Evolutionary conservation across 176 grass and related monocot genomes (phyloP).

Genomic region (Musa beccarii): DNA sequence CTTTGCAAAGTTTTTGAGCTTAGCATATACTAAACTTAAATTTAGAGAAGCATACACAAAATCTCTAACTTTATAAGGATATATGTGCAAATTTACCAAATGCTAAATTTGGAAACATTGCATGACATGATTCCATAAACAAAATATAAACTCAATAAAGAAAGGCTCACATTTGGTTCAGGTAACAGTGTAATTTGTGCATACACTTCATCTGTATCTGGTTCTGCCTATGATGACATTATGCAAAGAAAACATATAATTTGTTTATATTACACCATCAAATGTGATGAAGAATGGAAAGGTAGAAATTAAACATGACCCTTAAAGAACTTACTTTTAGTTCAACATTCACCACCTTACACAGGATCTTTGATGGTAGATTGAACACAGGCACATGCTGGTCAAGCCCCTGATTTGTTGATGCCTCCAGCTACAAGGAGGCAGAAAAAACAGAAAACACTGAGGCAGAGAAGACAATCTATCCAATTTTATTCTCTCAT

Average conservation of each 20-base stretch:
- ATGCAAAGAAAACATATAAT: background rate
- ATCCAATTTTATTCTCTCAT: background rate
- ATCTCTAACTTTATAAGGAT: no score
- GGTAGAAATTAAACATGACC: background rate
- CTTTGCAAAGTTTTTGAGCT: no score
- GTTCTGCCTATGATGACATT: conserved; percentile 53
- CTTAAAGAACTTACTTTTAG: conserved; percentile 45
- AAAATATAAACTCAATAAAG: conserved; percentile 8
- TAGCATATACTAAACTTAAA: no score
- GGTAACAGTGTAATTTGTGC: conserved; percentile 88
- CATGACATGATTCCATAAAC: background rate
- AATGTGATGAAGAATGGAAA: conserved; percentile 11
- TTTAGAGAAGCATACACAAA: no score
- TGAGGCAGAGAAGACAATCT: background rate
- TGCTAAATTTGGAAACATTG: background rate
- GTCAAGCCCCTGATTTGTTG: conserved; percentile 74
- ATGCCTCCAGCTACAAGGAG: conserved; percentile 62
- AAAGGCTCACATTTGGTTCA: conserved; percentile 57
- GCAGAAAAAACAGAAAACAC: background rate
- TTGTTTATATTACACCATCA: background rate
- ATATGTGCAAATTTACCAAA: no score
- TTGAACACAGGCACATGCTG: conserved; percentile 73
- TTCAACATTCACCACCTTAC: conserved; percentile 72
- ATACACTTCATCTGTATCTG: conserved; percentile 95
- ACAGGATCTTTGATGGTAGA: conserved; percentile 82